Percentiles rank a stretch among this genome's conserved stretches.
Evolutionary conservation across 441 rosid genomes (phyloP).

Genomic region (Syzygium syzygioides): DNA sequence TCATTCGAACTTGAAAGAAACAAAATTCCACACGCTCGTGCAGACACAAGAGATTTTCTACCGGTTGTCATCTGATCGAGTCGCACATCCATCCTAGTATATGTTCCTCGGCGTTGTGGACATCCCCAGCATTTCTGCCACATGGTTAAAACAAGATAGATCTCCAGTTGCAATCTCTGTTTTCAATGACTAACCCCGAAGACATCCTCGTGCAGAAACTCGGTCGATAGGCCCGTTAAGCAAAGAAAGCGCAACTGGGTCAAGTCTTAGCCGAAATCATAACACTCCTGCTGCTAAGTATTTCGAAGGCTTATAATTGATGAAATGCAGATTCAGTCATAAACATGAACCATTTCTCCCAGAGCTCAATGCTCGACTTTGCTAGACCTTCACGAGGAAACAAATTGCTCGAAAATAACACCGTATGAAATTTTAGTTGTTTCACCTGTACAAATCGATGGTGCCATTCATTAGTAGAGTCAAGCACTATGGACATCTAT

Average conservation of each 20-base stretch:
- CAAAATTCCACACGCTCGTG: background rate
- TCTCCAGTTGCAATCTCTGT: background rate
- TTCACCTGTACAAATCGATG: constrained; percentile 16
- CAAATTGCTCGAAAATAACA: background rate
- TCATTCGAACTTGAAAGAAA: background rate
- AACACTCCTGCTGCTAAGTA: background rate
- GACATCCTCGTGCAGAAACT: background rate
- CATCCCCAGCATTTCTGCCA: background rate
- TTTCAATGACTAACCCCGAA: background rate
- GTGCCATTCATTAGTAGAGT: constrained; percentile 1
- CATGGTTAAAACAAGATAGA: background rate
- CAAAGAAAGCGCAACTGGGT: background rate
- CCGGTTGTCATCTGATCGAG: background rate
- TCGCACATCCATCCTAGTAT: background rate
- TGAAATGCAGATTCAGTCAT: background rate
- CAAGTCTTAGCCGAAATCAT: background rate
- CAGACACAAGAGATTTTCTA: background rate
- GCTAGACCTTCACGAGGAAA: background rate
- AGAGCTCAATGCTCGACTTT: background rate
- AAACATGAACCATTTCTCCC: background rate
- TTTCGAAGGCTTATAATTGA: background rate
- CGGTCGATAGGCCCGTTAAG: background rate
- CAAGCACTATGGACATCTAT: background rate
- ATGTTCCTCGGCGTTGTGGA: background rate
- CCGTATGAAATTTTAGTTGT: background rate